These are phyloP conservation scores for Claviceps capensis DNA, from an alignment of 2,329 filamentous ascomycete species.

Conservation along the genomic window DNA sequence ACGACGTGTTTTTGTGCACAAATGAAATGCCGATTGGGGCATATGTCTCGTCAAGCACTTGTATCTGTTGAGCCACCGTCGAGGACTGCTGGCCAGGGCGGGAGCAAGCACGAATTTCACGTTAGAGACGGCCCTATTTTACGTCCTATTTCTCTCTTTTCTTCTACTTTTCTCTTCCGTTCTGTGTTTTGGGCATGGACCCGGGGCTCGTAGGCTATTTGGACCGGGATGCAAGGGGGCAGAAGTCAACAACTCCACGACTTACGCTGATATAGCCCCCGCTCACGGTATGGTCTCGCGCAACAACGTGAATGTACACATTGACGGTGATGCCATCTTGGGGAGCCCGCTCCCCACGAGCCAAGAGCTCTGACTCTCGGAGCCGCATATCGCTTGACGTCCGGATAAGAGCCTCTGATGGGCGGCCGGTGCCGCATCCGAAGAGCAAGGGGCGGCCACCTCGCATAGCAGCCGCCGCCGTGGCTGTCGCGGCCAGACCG, in stretches of 20 bases:
- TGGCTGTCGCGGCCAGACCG: not conserved
- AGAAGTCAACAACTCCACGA: not conserved
- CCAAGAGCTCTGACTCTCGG: not conserved
- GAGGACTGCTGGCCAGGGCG: not conserved
- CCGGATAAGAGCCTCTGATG: not conserved
- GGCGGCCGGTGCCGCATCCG: conserved; percentile 1
- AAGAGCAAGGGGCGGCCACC: not conserved
- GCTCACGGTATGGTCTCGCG: not conserved
- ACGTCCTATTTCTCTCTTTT: not conserved
- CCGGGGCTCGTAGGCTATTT: no score
- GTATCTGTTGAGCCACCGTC: conserved; percentile 20
- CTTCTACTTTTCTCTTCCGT: not conserved
- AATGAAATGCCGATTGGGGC: conserved; percentile 28
- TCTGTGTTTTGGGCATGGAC: no score
- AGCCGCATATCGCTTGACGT: not conserved
- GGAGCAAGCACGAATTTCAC: no score
- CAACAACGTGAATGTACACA: not conserved
- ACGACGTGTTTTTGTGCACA: conserved; percentile 25
- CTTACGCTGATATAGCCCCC: conserved; percentile 1
- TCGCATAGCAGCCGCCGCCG: not conserved
- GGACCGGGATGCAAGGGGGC: no score
- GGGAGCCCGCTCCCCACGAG: not conserved
- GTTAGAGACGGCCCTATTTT: not conserved
- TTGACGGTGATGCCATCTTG: not conserved
- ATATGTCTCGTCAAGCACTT: conserved; percentile 29